These are phyloP conservation scores for Scheffersomyces ergatensis DNA, from an alignment of 805 yeast species.

Conservation along the genomic window DNA sequence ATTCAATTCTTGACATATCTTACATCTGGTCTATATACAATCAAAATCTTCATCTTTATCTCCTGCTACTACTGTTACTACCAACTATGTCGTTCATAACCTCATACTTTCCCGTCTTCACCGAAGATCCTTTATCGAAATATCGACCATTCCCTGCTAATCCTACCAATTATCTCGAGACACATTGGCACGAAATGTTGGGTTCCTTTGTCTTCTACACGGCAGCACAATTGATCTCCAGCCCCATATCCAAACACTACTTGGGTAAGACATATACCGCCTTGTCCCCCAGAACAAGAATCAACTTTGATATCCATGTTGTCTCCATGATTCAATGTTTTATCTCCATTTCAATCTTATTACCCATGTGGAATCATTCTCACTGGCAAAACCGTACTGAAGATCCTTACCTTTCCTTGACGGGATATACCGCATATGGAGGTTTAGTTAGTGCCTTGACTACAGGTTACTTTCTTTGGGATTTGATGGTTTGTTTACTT, in stretches of 20 bases:
- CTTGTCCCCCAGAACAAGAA: conserved; percentile 43
- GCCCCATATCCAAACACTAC: conserved; percentile 43
- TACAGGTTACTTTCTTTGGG: conserved; percentile 92
- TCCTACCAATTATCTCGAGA: conserved; percentile 40
- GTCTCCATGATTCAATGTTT: conserved; percentile 85
- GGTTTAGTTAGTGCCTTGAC: conserved; percentile 73
- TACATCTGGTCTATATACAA: too few relatives aligned
- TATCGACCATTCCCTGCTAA: conserved; percentile 46
- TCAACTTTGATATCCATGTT: conserved; percentile 87
- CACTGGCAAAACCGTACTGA: conserved; percentile 32
- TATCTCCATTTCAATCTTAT: conserved; percentile 54
- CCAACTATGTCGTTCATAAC: neutral
- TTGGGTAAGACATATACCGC: conserved; percentile 56
- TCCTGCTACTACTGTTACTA: too few relatives aligned
- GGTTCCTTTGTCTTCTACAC: conserved; percentile 62
- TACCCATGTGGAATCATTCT: conserved; percentile 66
- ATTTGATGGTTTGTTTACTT: conserved; percentile 62
- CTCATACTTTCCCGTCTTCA: conserved; percentile 19
- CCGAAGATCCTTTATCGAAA: conserved; percentile 42
- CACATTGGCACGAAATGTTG: conserved; percentile 77
- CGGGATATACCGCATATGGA: conserved; percentile 73
- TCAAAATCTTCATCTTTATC: too few relatives aligned
- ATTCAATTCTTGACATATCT: too few relatives aligned
- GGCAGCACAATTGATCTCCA: conserved; percentile 50
- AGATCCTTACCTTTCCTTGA: conserved; percentile 44